Evolutionary conservation across 345 rosid species (phyloP), one percentile per base, ranked within the genome.

Genomic region (Trapa incisa): DNA sequence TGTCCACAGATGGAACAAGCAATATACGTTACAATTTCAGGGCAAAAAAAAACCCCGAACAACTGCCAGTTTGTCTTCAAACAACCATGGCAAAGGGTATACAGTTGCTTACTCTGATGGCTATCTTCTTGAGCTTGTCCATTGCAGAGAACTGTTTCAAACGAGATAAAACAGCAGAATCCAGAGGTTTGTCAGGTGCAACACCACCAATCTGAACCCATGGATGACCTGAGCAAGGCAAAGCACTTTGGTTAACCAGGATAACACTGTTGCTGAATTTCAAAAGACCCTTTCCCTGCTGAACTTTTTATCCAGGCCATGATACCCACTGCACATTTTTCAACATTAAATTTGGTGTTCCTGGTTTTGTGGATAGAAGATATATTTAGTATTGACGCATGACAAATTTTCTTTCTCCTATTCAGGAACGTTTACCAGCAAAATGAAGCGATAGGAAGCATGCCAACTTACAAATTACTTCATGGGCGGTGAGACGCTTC

Each of bases 111-210:
- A 89, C 99, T 80, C 89, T 84, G 72, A 93, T 85, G 69, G 91
- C 99, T 75, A 93, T 87, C 80, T 87, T 88, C 88, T 91, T 94
- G 75, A 94, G 84, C 84, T 87, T 94, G 84, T 86, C 87, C 97
- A 94, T 85, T 50, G 96, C 99, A 65, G 97, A 94, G 74, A 94
- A 94, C 74, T 91, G 92, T 77, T 80, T 91, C 83, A 94, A 73
- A 65, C 97, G 96, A 68, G 81, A 80, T 29, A 91, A 72, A 73
- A 94, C 97, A 32, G 99, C 99, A 64, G 96, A 81, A 80, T 94
- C 96, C 41, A 93, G 86, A 81, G 97, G 99, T 74, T 76, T 88
- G 72, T 93, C 96, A n/a, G 91, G 95, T 48, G 99, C 97, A 66
- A 76, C 75, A 65, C 99, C 96, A 60, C 87, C 87, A 64, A 79